These are phyloP conservation scores for Nephromyces sp. DNA, from an alignment of 169 alveolate genomes.

Conservation along the genomic window DNA sequence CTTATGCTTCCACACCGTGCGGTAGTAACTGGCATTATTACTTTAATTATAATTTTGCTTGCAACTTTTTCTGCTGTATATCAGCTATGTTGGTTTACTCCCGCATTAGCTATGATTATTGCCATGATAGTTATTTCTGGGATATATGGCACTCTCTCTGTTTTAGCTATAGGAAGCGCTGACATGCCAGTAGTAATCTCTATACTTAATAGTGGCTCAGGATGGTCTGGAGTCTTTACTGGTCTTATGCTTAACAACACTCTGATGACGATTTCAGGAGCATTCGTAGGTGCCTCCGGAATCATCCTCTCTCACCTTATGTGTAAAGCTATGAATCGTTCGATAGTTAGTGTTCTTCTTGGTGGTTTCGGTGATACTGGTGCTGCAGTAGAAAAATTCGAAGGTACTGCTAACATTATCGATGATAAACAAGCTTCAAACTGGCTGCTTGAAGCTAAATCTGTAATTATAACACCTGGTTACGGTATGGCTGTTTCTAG, in stretches of 20 bases:
- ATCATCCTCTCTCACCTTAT: slow-evolving; percentile 79
- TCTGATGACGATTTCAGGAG: slow-evolving; percentile 63
- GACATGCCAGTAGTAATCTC: slow-evolving; percentile 46
- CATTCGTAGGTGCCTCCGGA: slow-evolving; percentile 78
- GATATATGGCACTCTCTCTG: slow-evolving; percentile 7
- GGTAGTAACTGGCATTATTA: slow-evolving; percentile 9
- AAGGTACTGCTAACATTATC: not conserved
- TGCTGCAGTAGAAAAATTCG: not conserved
- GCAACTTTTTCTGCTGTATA: not conserved
- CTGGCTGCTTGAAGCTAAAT: slow-evolving; percentile 47
- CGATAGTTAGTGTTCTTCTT: slow-evolving; percentile 59
- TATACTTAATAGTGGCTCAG: slow-evolving; percentile 64
- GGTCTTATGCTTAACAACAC: slow-evolving; percentile 59
- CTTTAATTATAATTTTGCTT: not conserved
- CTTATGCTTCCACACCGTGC: slow-evolving; percentile 45
- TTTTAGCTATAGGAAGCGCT: slow-evolving; percentile 23
- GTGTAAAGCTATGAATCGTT: slow-evolving; percentile 83
- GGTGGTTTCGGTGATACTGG: slow-evolving; percentile 67
- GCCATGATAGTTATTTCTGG: slow-evolving; percentile 3
- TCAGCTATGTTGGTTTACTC: not conserved
- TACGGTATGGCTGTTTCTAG: slow-evolving; percentile 82
- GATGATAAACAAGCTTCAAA: slow-evolving; percentile 55
- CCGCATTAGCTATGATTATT: not conserved
- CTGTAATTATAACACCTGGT: slow-evolving; percentile 80
- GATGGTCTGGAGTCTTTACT: slow-evolving; percentile 65